Evolutionary conservation across 805 yeast species (phyloP).

Genomic region (Pichia heedii): DNA sequence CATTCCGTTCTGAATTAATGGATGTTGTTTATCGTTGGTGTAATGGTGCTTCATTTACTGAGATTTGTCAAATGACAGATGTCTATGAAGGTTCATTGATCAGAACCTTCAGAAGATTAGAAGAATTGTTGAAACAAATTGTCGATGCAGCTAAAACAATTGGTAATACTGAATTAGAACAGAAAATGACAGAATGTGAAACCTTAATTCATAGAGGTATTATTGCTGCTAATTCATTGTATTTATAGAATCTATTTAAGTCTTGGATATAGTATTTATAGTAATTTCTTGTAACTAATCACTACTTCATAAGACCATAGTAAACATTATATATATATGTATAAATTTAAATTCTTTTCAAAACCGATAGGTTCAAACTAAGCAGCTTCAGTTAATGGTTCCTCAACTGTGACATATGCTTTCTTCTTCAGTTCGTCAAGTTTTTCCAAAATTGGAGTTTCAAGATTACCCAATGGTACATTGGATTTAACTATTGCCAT

Average conservation of each 20-base stretch:
- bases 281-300: no score
- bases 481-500: background rate
- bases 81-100: slow-evolving; percentile 96
- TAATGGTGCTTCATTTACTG: slow-evolving; percentile 90
- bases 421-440: background rate
- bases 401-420: background rate
- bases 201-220: slow-evolving; percentile 90
- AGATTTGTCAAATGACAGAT: slow-evolving; percentile 97
- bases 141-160: slow-evolving; percentile 88
- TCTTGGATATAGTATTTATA: no score
- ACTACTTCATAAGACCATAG: no score
- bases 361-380: background rate
- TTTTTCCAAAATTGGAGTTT: background rate
- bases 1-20: slow-evolving; percentile 90
- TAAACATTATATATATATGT: no score
- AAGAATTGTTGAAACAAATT: slow-evolving; percentile 87
- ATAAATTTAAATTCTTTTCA: no score
- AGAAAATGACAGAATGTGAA: slow-evolving; percentile 79
- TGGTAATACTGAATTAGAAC: slow-evolving; percentile 79
- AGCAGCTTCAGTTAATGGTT: slow-evolving; percentile 3
- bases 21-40: slow-evolving; percentile 97
- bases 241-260: no score
- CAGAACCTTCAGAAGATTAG: slow-evolving; percentile 88
- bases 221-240: slow-evolving; percentile 93
- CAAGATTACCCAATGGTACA: background rate